Base-by-base conservation (phyloP, 176 grass and related monocot genomes). In the Juncus effusus region DNA sequence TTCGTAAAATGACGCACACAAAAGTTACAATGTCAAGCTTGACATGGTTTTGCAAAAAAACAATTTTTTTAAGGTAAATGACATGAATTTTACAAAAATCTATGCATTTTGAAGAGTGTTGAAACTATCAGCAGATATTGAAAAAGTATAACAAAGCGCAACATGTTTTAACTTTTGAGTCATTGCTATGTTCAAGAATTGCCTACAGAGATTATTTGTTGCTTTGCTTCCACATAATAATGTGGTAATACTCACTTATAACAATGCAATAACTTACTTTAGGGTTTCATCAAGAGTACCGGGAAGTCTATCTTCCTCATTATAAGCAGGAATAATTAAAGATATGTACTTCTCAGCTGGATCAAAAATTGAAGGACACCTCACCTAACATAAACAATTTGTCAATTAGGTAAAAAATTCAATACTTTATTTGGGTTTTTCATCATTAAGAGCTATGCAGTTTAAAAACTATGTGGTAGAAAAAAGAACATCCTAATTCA, bases 281-380 rank as follows among this genome's bases (percentile, higher is more conserved):
- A 99, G 68, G 7, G 81, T 87, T 68, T 99, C 89, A 19, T 69
- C 73, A 7, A 99, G 89, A 71, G 88, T 74, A 49, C 77, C 75
- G 0, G 89, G 81, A 10, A 99, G 95, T 52, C 89, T 75, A 64
- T 87, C 59, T 77, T 99, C 80, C 78, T 99, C 83, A 4, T 99
- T 99, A 65, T 87, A 99, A 40, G 95, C 85, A 13, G 89, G 95
- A 42, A 94, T 62, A 40, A 99, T 85, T 41, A 99, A 64, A 9
- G 95, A 94, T 69, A 99, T 81, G 62, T 99, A 90, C 57, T 93
- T 99, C 69, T 90, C 81, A 5, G 89, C 58, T 55, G 83, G 85
- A 77, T 94, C 85, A 63, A 78, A 87, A 74, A 99, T 70, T 11
- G 95, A 99, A 9, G 89, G 85, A 56, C 89, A 94, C 2, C 73